Conservation (phyloP, 1,284 basidiomycete genomes). For the Sanguinoderma infundibulare region DNA sequence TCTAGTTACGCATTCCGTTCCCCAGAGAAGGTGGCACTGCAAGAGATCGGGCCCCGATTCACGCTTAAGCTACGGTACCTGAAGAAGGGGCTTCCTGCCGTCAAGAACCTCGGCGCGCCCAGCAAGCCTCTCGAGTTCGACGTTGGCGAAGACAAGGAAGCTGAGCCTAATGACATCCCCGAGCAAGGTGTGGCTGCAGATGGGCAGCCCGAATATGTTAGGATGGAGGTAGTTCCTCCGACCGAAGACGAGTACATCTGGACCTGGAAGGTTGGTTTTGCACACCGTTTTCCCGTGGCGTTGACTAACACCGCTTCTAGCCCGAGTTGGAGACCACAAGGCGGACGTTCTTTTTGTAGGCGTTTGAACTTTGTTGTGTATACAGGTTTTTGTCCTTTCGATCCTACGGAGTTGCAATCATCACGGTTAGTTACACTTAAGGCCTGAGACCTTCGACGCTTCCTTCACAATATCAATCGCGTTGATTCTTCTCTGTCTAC, state of each 20-base stretch:
- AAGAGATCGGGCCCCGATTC: constrained; percentile 98
- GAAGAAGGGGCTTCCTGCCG: constrained; percentile 86
- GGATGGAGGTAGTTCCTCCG: constrained; percentile 47
- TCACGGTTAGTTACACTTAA: too few relatives aligned
- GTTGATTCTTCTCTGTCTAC: too few relatives aligned
- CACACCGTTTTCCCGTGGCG: background rate
- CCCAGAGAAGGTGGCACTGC: constrained; percentile 89
- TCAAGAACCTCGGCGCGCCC: constrained; percentile 66
- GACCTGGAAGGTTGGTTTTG: constrained; percentile 75
- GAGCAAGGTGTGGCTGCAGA: background rate
- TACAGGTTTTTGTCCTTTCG: background rate
- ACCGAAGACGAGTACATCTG: constrained; percentile 76
- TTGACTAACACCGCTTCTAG: constrained; percentile 40
- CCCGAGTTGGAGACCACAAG: constrained; percentile 79
- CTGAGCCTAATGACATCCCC: constrained; percentile 30
- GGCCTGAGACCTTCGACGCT: too few relatives aligned
- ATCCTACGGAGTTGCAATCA: too few relatives aligned
- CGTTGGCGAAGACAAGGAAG: constrained; percentile 46
- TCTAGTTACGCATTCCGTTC: constrained; percentile 90
- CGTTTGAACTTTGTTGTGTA: background rate
- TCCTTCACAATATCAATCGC: too few relatives aligned
- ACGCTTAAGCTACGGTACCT: constrained; percentile 93
- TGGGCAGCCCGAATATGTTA: background rate
- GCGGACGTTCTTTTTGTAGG: constrained; percentile 79
- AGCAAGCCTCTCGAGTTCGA: constrained; percentile 68